These are phyloP conservation scores for Bruguiera parviflora DNA, from an alignment of 345 rosid species.

Conservation along the genomic window DNA sequence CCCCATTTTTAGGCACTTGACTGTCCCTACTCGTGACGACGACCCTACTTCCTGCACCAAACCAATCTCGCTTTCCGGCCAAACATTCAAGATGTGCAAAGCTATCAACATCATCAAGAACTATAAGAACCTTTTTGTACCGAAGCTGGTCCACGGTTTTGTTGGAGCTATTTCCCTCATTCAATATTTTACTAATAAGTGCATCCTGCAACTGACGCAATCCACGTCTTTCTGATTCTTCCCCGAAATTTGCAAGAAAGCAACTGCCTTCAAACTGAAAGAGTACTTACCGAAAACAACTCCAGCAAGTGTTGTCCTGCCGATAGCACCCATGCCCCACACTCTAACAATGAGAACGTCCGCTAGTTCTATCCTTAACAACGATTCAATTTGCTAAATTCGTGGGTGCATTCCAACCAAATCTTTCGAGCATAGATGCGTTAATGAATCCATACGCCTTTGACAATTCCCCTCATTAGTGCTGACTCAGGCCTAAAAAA, in stretches of 20 bases:
- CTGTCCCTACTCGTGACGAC: not conserved
- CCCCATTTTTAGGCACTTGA: not conserved
- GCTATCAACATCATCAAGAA: constrained; percentile 7
- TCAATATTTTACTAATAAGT: not conserved
- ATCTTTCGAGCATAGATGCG: not conserved
- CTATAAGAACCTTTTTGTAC: not conserved
- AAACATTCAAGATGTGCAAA: not conserved
- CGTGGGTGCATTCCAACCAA: not conserved
- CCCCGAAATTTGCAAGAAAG: not conserved
- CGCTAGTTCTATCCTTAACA: not conserved
- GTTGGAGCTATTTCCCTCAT: not conserved
- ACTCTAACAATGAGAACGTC: constrained; percentile 3
- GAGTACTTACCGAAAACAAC: too few species aligned
- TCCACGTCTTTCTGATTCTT: not conserved
- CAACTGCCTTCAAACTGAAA: too few species aligned
- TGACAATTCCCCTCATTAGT: not conserved
- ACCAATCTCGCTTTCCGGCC: constrained; percentile 1
- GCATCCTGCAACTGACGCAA: not conserved
- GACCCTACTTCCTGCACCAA: constrained; percentile 11
- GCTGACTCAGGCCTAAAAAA: not conserved
- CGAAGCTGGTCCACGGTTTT: not conserved
- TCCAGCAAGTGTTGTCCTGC: too few species aligned
- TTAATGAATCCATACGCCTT: not conserved
- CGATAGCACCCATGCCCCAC: constrained; percentile 13
- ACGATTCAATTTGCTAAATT: not conserved